Conservation (phyloP, 805 yeast species). For the Schwanniomyces polymorphus region DNA sequence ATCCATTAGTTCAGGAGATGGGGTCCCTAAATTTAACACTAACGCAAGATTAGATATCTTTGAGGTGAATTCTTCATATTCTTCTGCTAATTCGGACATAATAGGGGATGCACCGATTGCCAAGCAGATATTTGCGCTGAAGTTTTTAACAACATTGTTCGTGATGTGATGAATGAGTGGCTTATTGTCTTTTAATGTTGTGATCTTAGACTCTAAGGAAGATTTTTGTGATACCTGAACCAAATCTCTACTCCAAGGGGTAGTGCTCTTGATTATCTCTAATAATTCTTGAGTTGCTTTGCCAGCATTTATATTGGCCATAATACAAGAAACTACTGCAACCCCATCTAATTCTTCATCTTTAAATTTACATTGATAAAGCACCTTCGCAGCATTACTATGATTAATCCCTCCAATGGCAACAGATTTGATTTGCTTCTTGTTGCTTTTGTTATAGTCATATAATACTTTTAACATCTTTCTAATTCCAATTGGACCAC, state of each 20-base stretch:
- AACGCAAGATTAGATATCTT: constrained; percentile 52
- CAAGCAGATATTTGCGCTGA: constrained; percentile 82
- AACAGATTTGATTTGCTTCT: constrained; percentile 53
- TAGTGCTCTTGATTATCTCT: constrained; percentile 24
- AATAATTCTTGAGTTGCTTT: constrained; percentile 46
- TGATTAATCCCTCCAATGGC: constrained; percentile 80
- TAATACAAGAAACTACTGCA: constrained; percentile 84
- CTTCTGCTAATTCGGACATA: constrained; percentile 75
- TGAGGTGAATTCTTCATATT: constrained; percentile 64
- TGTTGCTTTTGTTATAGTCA: constrained; percentile 17
- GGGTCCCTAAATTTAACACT: constrained; percentile 77
- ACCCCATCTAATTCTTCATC: constrained; percentile 69
- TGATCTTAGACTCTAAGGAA: constrained; percentile 3
- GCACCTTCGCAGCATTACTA: constrained; percentile 57
- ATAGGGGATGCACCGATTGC: constrained; percentile 87
- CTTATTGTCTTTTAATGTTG: constrained; percentile 20
- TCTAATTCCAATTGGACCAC: constrained; percentile 68
- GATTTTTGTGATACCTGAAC: background rate
- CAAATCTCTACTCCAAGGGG: constrained; percentile 17
- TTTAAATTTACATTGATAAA: constrained; percentile 48
- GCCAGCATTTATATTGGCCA: constrained; percentile 60
- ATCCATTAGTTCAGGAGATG: constrained; percentile 42
- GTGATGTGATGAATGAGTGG: constrained; percentile 89
- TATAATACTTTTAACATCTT: constrained; percentile 48
- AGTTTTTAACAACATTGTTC: constrained; percentile 82